Percentiles rank a stretch among this genome's conserved stretches.
These are phyloP conservation scores for Candida morakotiae DNA, from an alignment of 805 yeast species.

Conservation along the genomic window DNA sequence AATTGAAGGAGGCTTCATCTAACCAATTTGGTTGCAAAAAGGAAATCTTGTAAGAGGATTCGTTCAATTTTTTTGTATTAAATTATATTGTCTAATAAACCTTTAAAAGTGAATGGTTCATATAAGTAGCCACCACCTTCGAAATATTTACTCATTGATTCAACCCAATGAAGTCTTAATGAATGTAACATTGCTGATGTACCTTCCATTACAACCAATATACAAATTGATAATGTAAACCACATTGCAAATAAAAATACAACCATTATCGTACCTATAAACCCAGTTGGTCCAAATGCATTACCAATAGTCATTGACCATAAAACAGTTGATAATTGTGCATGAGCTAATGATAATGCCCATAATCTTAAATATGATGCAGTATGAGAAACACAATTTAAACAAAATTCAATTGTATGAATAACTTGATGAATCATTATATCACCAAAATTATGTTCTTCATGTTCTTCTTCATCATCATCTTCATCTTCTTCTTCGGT, in stretches of 20 bases:
- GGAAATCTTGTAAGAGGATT: not conserved
- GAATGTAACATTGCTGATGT: slow-evolving; percentile 99
- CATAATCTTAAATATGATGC: slow-evolving; percentile 94
- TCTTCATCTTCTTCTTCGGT: slow-evolving; percentile 27
- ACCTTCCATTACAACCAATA: slow-evolving; percentile 96
- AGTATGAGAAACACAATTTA: slow-evolving; percentile 97
- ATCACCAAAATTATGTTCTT: slow-evolving; percentile 73
- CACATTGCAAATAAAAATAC: slow-evolving; percentile 89
- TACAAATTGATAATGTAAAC: slow-evolving; percentile 87
- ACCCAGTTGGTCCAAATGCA: slow-evolving; percentile 66
- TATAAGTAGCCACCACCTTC: slow-evolving; percentile 94
- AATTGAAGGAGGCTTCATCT: too few species aligned
- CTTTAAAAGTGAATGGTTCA: slow-evolving; percentile 75
- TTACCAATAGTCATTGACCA: slow-evolving; percentile 93
- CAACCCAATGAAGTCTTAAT: slow-evolving; percentile 99
- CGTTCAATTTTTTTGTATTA: not conserved
- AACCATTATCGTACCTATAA: slow-evolving; percentile 65
- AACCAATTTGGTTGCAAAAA: too few species aligned
- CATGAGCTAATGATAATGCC: slow-evolving; percentile 97
- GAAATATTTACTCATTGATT: slow-evolving; percentile 96
- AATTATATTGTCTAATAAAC: slow-evolving; percentile 21
- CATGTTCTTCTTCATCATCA: slow-evolving; percentile 50
- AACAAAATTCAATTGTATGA: slow-evolving; percentile 95
- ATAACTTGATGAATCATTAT: slow-evolving; percentile 95
- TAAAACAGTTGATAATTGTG: slow-evolving; percentile 89